These are phyloP conservation scores for Yamadazyma oceani DNA, from an alignment of 1,139 yeast genomes.

Conservation along the genomic window DNA sequence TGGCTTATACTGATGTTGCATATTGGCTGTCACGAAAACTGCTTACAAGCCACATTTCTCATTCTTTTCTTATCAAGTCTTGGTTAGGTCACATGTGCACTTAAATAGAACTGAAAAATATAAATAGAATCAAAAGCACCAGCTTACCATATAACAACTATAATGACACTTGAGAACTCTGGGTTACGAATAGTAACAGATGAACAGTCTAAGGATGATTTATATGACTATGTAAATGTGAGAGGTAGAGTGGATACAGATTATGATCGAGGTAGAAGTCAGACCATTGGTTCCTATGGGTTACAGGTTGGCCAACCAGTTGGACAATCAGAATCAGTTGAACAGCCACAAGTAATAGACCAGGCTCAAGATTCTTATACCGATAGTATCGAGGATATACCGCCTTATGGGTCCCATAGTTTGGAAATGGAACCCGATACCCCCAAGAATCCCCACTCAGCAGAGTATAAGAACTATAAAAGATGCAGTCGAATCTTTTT, in stretches of 20 bases:
- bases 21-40: neutral
- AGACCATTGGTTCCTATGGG: neutral
- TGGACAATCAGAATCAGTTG: neutral
- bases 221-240: conserved; percentile 7
- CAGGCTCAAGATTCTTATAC: conserved; percentile 11
- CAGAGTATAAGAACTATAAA: conserved; percentile 9
- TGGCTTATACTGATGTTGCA: neutral
- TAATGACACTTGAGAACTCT: neutral
- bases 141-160: too few relatives aligned
- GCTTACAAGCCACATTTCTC: too few relatives aligned
- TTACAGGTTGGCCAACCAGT: neutral
- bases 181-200: neutral
- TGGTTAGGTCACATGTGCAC: neutral
- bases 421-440: conserved; percentile 7
- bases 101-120: neutral
- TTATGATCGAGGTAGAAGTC: neutral
- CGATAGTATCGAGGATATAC: too few relatives aligned
- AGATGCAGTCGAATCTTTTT: conserved; percentile 21
- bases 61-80: too few relatives aligned
- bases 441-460: conserved; percentile 9
- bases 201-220: conserved; percentile 1
- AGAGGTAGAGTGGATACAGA: neutral
- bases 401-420: neutral
- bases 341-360: conserved; percentile 1
- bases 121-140: too few relatives aligned